Conservation (phyloP, 495 filamentous ascomycete genomes). For the Aspergillus ostianus region DNA sequence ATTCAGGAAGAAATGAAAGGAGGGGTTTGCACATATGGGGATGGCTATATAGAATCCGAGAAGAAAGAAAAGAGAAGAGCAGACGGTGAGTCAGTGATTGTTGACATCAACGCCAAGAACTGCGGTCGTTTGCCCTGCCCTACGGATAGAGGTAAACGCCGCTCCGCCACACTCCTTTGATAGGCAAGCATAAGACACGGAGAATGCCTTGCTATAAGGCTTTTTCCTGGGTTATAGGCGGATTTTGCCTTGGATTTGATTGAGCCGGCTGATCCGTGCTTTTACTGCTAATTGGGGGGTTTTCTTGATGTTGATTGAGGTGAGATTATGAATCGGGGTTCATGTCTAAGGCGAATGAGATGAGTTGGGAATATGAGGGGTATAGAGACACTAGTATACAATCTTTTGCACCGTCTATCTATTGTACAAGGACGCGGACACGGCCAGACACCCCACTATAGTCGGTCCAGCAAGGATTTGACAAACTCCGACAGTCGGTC, state of each 20-base stretch:
- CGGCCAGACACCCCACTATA: slow-evolving; percentile 23
- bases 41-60: not conserved
- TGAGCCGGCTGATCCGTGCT: not conserved
- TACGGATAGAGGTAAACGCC: not conserved
- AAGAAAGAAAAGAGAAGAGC: too few species aligned
- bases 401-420: not conserved
- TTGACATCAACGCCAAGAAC: not conserved
- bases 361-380: not conserved
- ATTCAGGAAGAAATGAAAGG: not conserved
- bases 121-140: not conserved
- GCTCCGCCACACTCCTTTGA: not conserved
- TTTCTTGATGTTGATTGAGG: not conserved
- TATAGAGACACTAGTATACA: slow-evolving; percentile 9
- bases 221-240: not conserved
- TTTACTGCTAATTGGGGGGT: not conserved
- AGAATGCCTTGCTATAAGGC: not conserved
- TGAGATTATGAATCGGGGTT: too few species aligned
- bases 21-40: not conserved
- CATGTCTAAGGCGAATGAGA: too few species aligned
- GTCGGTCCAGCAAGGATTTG: slow-evolving; percentile 37
- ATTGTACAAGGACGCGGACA: slow-evolving; percentile 5
- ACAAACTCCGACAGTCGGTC: slow-evolving; percentile 38
- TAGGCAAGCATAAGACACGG: too few species aligned
- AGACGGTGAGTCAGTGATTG: not conserved
- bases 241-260: not conserved